Evolutionary conservation across 139 green algal genomes (phyloP).

Genomic region (Pleodorina starrii): DNA sequence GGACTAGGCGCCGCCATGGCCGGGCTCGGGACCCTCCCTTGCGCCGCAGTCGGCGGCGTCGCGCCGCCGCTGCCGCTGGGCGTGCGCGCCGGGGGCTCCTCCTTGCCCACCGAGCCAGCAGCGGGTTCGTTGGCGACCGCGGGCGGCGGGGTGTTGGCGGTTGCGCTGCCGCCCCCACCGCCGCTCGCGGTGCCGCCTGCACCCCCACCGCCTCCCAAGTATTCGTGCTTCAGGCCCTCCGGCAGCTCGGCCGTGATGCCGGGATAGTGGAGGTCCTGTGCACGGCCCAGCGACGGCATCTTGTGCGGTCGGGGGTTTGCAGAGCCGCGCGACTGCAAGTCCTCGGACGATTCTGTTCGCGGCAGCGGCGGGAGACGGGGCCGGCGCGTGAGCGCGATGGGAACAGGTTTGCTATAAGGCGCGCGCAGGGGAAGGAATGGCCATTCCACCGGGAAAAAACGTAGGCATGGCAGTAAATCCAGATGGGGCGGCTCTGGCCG

Average conservation of each 20-base stretch:
- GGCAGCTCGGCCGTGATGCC: background rate
- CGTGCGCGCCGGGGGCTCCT: background rate
- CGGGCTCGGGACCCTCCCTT: background rate
- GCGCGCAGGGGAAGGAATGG: too few species aligned
- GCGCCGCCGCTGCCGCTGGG: background rate
- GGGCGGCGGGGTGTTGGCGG: background rate
- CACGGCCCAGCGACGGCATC: slow-evolving; percentile 28
- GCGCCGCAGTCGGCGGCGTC: background rate
- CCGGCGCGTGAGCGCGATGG: too few species aligned
- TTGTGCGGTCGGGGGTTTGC: slow-evolving; percentile 46
- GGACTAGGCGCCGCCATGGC: background rate
- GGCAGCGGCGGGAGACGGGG: too few species aligned
- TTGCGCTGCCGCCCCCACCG: background rate
- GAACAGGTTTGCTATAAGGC: too few species aligned
- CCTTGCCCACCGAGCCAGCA: background rate
- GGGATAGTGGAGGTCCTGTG: background rate
- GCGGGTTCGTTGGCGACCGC: background rate
- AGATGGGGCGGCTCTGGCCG: too few species aligned
- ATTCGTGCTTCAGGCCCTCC: background rate
- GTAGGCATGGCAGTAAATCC: too few species aligned
- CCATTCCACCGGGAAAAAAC: too few species aligned
- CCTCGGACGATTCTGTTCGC: background rate
- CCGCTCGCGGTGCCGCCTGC: too few species aligned
- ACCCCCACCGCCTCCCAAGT: background rate
- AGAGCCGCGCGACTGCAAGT: slow-evolving; percentile 29